Base-by-base conservation (phyloP, 1,284 basidiomycete species). In the Erythrobasidium hasegawianum region DNA sequence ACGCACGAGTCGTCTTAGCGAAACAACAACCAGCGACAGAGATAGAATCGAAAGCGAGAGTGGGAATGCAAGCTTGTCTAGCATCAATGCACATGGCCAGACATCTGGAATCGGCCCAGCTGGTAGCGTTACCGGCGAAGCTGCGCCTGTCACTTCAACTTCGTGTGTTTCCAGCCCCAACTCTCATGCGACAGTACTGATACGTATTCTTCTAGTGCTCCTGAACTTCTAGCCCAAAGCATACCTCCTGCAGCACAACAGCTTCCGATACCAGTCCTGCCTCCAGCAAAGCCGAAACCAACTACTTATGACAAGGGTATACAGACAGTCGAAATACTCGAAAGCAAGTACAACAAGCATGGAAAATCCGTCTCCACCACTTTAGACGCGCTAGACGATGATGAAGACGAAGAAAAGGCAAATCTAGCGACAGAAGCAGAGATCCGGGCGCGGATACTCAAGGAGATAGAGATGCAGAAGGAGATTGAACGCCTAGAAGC, bases 401-500 rank as follows among this genome's bases (percentile, higher is more conserved):
- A 86, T 65, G 73, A 74, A 7, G 72, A 67, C 14, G 74, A 72
- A 50, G 69, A 57, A 4, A 54, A 64, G 27, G 45, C 29, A 72
- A 81, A 47, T 68, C 76, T 67, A 72, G 83, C 72, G 78, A 83
- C 78, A 2, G 90, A 90, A 74, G 86, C 87, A 26, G 88, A 91
- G 68, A 82, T 88, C 64, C 82, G 86, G 61, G 83, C 86, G 71
- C 84, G 86, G 33, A 82, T 92, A 62, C 68, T 80, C 50, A 75
- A 78, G 26, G 81, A 81, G 71, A 71, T 81, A 33, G 81, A 78
- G 85, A 65, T 65, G 62, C 62, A 65, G 53, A 76, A 81, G 54
- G 85, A 91, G 70, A 84, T 84, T 8, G 86, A 88, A 58, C 82
- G 84, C 18, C 74, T 79, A 26, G 78, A 79, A 57, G 78, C 83